Evolutionary conservation across 805 yeast species (phyloP).

Genomic region (Kuraishia hungarica): DNA sequence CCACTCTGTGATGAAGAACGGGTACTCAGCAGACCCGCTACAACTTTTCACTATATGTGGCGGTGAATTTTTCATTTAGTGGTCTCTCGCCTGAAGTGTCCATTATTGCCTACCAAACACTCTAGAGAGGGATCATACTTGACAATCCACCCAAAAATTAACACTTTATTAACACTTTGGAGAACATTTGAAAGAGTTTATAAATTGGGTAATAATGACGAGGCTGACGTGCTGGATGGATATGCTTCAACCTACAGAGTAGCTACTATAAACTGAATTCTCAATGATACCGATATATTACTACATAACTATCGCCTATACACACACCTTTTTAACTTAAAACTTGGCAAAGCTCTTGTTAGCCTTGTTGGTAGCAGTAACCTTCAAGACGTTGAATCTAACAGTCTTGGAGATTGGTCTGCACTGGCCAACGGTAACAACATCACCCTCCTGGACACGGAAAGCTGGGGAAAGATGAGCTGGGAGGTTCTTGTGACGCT

Average conservation of each 20-base stretch:
- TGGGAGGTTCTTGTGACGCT: conserved; percentile 99
- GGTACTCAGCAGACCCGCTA: no score
- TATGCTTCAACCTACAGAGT: neutral
- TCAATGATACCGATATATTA: neutral
- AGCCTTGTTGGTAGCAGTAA: conserved; percentile 81
- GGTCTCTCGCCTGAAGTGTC: no score
- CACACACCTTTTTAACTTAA: conserved; percentile 36
- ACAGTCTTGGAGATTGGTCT: conserved; percentile 99
- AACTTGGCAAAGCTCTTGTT: conserved; percentile 95
- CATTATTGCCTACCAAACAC: no score
- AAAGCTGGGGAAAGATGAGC: conserved; percentile 99
- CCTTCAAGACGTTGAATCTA: conserved; percentile 98
- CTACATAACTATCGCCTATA: neutral
- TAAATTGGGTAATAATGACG: no score
- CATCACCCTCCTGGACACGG: conserved; percentile 99
- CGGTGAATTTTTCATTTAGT: no score
- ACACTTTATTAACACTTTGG: no score
- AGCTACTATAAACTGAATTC: neutral
- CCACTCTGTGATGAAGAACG: no score
- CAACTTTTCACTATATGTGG: no score
- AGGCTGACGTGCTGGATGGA: no score
- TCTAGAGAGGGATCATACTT: no score
- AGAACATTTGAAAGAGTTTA: no score
- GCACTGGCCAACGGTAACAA: conserved; percentile 99
- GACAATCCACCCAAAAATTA: no score